Evolutionary conservation across 192 early-diverging fungal species (phyloP).

Genomic region (Rhizoclosmatium globosum): DNA sequence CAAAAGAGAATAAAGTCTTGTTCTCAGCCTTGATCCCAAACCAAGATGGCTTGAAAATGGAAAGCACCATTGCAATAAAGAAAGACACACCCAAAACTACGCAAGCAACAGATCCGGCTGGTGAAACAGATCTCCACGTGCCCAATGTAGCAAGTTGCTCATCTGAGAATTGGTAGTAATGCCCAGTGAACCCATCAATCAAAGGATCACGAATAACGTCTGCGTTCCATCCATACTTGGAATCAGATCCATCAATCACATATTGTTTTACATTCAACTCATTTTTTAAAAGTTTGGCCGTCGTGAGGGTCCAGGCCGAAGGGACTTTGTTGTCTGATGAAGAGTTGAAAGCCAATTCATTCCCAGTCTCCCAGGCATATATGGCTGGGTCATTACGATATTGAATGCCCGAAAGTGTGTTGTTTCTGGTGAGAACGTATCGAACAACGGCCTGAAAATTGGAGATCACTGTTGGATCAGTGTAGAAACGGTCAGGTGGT

Average conservation of each 20-base stretch:
- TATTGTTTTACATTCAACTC: slow-evolving; percentile 34
- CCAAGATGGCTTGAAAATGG: too few species aligned
- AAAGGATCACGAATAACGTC: slow-evolving; percentile 30
- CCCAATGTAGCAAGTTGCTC: neutral
- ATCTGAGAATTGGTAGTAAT: slow-evolving; percentile 45
- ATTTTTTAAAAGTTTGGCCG: slow-evolving; percentile 37
- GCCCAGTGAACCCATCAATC: slow-evolving; percentile 50
- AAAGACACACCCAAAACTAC: neutral
- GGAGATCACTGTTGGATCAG: slow-evolving; percentile 32
- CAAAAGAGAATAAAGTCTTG: too few species aligned
- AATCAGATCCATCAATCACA: slow-evolving; percentile 49
- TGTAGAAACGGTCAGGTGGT: slow-evolving; percentile 38
- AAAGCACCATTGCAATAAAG: neutral
- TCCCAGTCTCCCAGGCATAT: slow-evolving; percentile 54
- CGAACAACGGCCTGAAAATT: slow-evolving; percentile 46
- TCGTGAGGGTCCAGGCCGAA: slow-evolving; percentile 47
- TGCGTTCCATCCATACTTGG: slow-evolving; percentile 34
- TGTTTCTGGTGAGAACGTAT: slow-evolving; percentile 46
- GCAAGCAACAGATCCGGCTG: too few species aligned
- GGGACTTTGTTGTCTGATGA: slow-evolving; percentile 28
- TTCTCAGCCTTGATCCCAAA: too few species aligned
- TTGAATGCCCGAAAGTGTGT: slow-evolving; percentile 50
- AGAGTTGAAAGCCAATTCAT: slow-evolving; percentile 52
- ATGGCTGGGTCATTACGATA: slow-evolving; percentile 58
- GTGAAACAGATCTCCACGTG: neutral